Evolutionary conservation across 164 flowering plant species (phyloP).

Genomic region (Aristolochia californica): DNA sequence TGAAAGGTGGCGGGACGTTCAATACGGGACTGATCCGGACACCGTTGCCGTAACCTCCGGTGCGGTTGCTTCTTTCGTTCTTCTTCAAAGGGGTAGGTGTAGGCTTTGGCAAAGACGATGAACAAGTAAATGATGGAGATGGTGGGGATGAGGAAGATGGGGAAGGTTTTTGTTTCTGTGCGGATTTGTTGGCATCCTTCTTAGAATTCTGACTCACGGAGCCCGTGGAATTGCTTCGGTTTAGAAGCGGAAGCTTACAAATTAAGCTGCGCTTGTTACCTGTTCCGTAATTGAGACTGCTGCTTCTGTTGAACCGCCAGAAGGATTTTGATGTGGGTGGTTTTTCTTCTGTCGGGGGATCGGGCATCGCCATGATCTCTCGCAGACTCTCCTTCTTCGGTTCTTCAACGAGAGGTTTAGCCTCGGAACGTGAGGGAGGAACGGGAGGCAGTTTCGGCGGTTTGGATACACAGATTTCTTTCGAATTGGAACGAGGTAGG

Average conservation of each 20-base stretch:
- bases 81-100: constrained; percentile 18
- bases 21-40: constrained; percentile 51
- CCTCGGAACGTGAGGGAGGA: neutral
- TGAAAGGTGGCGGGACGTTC: constrained; percentile 58
- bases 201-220: constrained; percentile 29
- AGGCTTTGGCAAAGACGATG: constrained; percentile 13
- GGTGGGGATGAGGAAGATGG: neutral
- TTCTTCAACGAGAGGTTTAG: constrained; percentile 4
- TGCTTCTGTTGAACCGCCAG: constrained; percentile 74
- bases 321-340: constrained; percentile 28
- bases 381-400: constrained; percentile 42
- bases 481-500: constrained; percentile 37
- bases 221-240: constrained; percentile 78
- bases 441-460: constrained; percentile 2
- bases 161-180: constrained; percentile 7
- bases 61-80: constrained; percentile 13
- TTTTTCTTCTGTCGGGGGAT: constrained; percentile 27
- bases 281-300: constrained; percentile 31
- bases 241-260: constrained; percentile 38
- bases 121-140: neutral
- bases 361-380: constrained; percentile 38
- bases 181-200: constrained; percentile 28
- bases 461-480: constrained; percentile 10
- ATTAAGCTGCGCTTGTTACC: constrained; percentile 25
- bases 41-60: constrained; percentile 33